Percentiles rank a stretch among this genome's conserved stretches.
Conservation (phyloP, 2,329 filamentous ascomycete species). For the Colletotrichum sp. region DNA sequence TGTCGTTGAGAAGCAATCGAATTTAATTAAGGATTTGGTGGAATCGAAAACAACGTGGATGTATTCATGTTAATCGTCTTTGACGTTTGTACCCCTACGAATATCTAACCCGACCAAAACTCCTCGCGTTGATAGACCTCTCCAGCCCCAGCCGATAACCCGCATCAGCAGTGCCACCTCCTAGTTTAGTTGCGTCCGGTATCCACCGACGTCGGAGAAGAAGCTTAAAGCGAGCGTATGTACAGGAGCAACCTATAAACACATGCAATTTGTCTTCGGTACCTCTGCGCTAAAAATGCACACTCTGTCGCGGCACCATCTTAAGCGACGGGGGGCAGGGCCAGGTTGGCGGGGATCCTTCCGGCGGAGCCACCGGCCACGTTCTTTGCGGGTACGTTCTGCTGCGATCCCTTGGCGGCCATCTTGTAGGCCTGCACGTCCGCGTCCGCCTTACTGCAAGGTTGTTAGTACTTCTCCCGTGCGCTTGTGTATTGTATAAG, state of each 20-base stretch:
- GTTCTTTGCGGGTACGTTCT: constrained; percentile 14
- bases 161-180: background rate
- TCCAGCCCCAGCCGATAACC: background rate
- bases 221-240: background rate
- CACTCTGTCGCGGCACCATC: too few species aligned
- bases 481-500: rapidly evolving
- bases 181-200: background rate
- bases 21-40: rapidly evolving
- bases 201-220: too few species aligned
- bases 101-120: background rate
- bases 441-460: constrained; percentile 2
- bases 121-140: background rate
- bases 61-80: background rate
- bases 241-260: background rate
- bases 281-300: background rate
- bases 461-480: background rate
- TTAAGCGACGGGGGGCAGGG: background rate
- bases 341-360: constrained; percentile 1
- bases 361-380: background rate
- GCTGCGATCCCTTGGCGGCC: background rate
- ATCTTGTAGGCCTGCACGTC: constrained; percentile 4
- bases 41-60: background rate
- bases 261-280: background rate
- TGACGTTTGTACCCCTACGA: background rate
- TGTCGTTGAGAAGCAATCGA: rapidly evolving